Percentiles rank a stretch among this genome's conserved stretches.
These are phyloP conservation scores for Cupressus sempervirens DNA, from an alignment of 75 land plant genomes.

Conservation along the genomic window DNA sequence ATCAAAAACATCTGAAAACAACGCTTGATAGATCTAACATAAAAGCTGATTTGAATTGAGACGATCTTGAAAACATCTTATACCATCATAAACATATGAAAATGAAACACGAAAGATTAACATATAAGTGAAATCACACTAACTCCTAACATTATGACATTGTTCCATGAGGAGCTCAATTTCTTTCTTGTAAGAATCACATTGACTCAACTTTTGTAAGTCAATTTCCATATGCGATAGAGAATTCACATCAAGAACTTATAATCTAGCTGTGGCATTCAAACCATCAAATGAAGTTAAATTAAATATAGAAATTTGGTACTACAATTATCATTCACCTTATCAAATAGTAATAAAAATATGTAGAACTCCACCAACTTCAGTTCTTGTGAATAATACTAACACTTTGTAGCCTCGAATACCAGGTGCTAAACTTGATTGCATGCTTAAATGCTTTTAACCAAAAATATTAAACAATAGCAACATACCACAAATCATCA, in stretches of 20 bases:
- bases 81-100: no score
- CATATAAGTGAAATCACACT: no score
- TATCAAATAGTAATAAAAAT: background rate
- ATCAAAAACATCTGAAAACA: no score
- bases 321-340: background rate
- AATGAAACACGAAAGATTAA: no score
- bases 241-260: constrained; percentile 7
- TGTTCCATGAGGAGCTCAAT: constrained; percentile 26
- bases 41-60: no score
- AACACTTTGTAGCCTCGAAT: background rate
- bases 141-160: no score
- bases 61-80: no score
- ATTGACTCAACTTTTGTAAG: constrained; percentile 15
- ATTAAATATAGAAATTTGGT: background rate
- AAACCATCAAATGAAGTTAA: background rate
- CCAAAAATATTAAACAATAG: background rate
- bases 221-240: constrained; percentile 1
- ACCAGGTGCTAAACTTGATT: background rate
- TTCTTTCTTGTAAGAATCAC: constrained; percentile 22
- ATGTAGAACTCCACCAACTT: background rate
- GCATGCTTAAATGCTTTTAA: background rate
- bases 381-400: background rate
- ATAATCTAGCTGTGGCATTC: constrained; percentile 1
- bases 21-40: no score
- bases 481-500: constrained; percentile 20